Evolutionary conservation across 1,284 basidiomycete species (phyloP).

Genomic region (Ganoderma leucocontextum): DNA sequence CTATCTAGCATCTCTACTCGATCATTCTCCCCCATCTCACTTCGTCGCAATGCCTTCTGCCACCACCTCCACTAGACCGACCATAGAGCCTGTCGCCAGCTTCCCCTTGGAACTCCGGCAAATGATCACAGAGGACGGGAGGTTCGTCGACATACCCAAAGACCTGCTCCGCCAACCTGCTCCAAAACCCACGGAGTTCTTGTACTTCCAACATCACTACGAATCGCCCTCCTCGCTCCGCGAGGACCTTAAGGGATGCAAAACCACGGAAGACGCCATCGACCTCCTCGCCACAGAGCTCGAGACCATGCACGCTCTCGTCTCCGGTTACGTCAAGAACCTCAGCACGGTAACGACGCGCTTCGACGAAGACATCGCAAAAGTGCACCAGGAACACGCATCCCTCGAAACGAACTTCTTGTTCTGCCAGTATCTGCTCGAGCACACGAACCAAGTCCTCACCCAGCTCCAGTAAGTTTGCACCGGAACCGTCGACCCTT

Average conservation of each 20-base stretch:
- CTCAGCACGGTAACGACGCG: neutral
- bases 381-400: neutral
- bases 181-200: conserved; percentile 23
- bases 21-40: conserved; percentile 3
- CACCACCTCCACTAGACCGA: neutral
- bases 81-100: neutral
- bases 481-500: neutral
- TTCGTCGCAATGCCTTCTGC: conserved; percentile 11
- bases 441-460: neutral
- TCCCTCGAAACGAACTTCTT: neutral
- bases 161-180: conserved; percentile 20
- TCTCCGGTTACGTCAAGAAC: conserved; percentile 24
- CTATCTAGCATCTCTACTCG: conserved; percentile 2
- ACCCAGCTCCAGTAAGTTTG: neutral
- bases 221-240: neutral
- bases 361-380: neutral
- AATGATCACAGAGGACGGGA: conserved; percentile 22
- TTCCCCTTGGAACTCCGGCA: conserved; percentile 10
- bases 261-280: conserved; percentile 23
- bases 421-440: neutral
- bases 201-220: conserved; percentile 30
- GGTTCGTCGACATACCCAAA: conserved; percentile 24
- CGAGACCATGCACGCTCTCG: conserved; percentile 23
- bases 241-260: conserved; percentile 19
- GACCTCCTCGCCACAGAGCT: conserved; percentile 29